Base-by-base conservation (phyloP, 257 asterid species). In the Catharanthus roseus region DNA sequence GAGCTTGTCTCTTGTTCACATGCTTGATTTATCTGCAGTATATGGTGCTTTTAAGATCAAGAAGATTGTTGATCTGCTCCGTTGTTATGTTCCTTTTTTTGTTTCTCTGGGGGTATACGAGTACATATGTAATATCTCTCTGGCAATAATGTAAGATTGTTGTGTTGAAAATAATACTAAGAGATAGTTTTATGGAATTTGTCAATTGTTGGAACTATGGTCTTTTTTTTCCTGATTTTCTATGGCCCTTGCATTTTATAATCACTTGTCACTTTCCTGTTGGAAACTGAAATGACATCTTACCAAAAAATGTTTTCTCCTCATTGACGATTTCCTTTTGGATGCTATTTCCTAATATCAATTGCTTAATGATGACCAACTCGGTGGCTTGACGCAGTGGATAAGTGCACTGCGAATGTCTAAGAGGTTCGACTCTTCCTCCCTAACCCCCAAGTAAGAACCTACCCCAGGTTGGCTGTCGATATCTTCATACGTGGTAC, bases 1-100 rank as follows among this genome's bases (percentile, higher is more conserved):
- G 85, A 81, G 65, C 60, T 72, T 21, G 29, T 57, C 34, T 41
- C 21, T 60, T 1, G 4, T 10, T 23, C 63, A 44, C 13, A 63
- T 36, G 55, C 24, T 28, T 0, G 3, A 8, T 8, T 44, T 2
- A 3, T 23, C 15, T 23, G 29, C 62, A 1, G 3, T 28, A 9
- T 29, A 13, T 13, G 24, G 53, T 24, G 26, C 51, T 53, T 47
- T 36, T 28, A 45, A 49, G 2, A n/a, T 31, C 51, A 10, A 44
- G 23, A 67, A 24, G 0, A n/a, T 65, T 23, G 24, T 26, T 71
- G 1, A 16, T 60, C 15, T 42, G 26, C 56, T 39, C 47, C 0
- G n/a, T 41, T 2, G 11, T 42, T 28, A 10, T 57, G 8, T 33
- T 71, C 31, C 54, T n/a, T 45, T 60, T 28, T 29, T 29, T 39